phyloP scores from a whole-genome alignment of 129 eudicot species.

The Lactuca sativa region DNA sequence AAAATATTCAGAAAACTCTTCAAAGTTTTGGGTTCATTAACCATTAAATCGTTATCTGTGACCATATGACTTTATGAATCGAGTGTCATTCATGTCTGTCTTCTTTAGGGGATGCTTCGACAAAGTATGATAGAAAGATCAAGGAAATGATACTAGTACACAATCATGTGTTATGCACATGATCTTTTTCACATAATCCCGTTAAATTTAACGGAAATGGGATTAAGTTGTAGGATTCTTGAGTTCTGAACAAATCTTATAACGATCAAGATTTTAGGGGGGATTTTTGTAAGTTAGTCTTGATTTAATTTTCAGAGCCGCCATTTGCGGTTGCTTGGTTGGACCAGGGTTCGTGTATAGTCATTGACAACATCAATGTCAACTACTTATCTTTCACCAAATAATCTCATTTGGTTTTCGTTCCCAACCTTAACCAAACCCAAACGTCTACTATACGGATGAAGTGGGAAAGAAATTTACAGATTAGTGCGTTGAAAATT shows the following conservation, averaged over 20 bases:
- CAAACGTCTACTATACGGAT: background rate
- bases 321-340: constrained; percentile 19
- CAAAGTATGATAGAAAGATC: too few species aligned
- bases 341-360: constrained; percentile 3
- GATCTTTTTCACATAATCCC: background rate
- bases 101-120: too few species aligned
- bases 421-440: background rate
- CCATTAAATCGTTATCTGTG: too few species aligned
- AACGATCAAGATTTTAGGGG: background rate
- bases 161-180: too few species aligned
- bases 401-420: background rate
- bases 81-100: too few species aligned
- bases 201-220: background rate
- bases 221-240: background rate
- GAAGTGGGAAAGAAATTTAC: background rate
- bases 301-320: constrained; percentile 13
- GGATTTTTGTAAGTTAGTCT: too few species aligned
- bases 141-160: too few species aligned
- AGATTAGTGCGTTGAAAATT: background rate
- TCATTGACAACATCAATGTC: constrained; percentile 18
- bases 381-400: background rate
- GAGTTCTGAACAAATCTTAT: background rate
- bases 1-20: too few species aligned
- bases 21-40: too few species aligned
- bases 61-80: too few species aligned